These are phyloP conservation scores for Maudiozyma bulderi DNA, from an alignment of 805 yeast species.

Conservation along the genomic window DNA sequence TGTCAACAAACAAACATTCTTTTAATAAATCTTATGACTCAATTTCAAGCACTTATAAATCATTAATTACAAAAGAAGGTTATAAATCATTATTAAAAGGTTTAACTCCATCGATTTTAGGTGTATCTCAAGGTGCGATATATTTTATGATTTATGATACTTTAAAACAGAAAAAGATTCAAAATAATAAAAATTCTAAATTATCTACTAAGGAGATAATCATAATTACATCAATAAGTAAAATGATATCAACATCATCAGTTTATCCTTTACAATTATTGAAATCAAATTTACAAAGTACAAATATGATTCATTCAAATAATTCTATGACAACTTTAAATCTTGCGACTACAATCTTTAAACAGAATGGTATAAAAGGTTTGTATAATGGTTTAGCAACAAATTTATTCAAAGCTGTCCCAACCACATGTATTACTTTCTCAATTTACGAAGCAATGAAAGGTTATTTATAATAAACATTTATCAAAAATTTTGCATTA, in stretches of 20 bases:
- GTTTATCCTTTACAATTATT: slow-evolving; percentile 82
- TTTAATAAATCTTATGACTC: slow-evolving; percentile 37
- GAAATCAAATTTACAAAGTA: slow-evolving; percentile 62
- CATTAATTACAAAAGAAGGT: slow-evolving; percentile 49
- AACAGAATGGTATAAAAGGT: slow-evolving; percentile 49
- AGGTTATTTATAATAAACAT: slow-evolving; percentile 11
- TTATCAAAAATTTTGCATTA: too few relatives aligned
- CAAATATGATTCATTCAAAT: slow-evolving; percentile 23
- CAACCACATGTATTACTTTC: slow-evolving; percentile 89
- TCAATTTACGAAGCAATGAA: slow-evolving; percentile 65
- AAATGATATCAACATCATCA: slow-evolving; percentile 53
- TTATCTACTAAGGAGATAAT: slow-evolving; percentile 50
- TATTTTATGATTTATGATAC: slow-evolving; percentile 83
- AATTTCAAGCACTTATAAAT: slow-evolving; percentile 42
- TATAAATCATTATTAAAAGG: slow-evolving; percentile 61
- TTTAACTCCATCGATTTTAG: slow-evolving; percentile 60
- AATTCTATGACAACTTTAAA: slow-evolving; percentile 13
- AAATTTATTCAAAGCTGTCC: slow-evolving; percentile 72
- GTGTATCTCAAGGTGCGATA: slow-evolving; percentile 81
- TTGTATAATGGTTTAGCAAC: slow-evolving; percentile 80
- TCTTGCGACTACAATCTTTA: slow-evolving; percentile 34
- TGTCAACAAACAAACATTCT: slow-evolving; percentile 35
- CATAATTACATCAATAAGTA: slow-evolving; percentile 56
- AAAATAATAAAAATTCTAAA: slow-evolving; percentile 5
- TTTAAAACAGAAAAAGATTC: slow-evolving; percentile 35